These are phyloP conservation scores for Sordaria brevicollis DNA, from an alignment of 495 filamentous ascomycete species.

Conservation along the genomic window DNA sequence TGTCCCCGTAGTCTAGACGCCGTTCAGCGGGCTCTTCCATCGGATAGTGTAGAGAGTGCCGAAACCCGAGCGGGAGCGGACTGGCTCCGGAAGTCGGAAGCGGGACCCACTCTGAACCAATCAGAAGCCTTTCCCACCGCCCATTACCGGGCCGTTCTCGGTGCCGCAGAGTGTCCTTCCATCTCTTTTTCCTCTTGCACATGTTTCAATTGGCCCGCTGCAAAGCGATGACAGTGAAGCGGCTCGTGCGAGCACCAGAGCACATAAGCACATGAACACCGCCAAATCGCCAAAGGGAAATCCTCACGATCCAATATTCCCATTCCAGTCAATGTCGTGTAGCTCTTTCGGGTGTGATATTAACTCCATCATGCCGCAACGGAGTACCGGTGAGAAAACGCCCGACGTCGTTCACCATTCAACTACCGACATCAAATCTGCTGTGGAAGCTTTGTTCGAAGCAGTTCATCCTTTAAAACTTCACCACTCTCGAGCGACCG, in stretches of 20 bases:
- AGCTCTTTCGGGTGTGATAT: neutral
- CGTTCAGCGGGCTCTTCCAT: neutral
- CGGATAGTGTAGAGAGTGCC: neutral
- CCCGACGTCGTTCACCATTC: neutral
- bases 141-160: neutral
- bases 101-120: neutral
- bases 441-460: neutral
- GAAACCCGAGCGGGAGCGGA: neutral
- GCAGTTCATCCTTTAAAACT: neutral
- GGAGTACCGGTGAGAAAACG: neutral
- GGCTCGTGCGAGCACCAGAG: neutral
- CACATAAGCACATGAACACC: neutral
- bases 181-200: neutral
- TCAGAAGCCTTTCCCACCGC: neutral
- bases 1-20: neutral
- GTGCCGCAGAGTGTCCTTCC: neutral
- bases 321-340: neutral
- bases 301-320: neutral
- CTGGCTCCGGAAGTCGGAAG: neutral
- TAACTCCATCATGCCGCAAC: neutral
- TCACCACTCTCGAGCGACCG: neutral
- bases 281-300: neutral
- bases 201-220: neutral
- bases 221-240: neutral
- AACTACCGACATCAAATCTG: neutral